Base-by-base conservation (phyloP, 2,329 filamentous ascomycete genomes). In the Didymella keratinophila region DNA sequence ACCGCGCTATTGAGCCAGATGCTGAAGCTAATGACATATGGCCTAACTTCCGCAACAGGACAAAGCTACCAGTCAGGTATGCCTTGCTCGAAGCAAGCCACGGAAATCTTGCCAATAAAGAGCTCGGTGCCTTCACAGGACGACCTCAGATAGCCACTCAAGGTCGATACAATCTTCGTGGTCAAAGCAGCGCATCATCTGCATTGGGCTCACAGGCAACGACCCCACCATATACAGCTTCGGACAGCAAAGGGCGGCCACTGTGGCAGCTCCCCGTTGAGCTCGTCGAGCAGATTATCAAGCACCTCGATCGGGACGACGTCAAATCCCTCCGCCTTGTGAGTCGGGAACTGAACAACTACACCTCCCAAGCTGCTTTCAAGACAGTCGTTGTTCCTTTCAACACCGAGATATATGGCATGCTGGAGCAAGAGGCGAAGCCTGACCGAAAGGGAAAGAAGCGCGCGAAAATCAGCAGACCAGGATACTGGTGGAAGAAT, bases 361-460 rank as follows among this genome's bases (percentile, higher is more conserved):
- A 84, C 59, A 80, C 88, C 2, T 87, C 86, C 0, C 78, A 80
- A 37, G 78, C 81, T 39, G 81, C 89, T 44, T 90, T 89, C 71
- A 79, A 81, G 56, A 86, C 85, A 43, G 84, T 88, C 9, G 86
- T 90, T 6, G 84, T 89, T 2, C 86, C 86, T 1, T 91, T 90
- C 76, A 85, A 83, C 41, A 83, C 85, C 1, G 84, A 88, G 63
- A 83, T 90, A 23, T 89, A 86, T 70, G 82, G 82, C 43, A 83
- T 83, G 74, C 73, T 83, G 20, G 77, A 78, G 16, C 74, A 76
- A 56, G 75, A 73, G 27, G 68, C 68, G 23, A 71, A 73, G 50
- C 67, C 61, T 7, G 73, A 74, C 67, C 51, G 66, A 39, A 78
- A 78, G 61, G 75, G 71, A 16, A 78, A 77, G 58, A 72, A 70